phyloP scores from a whole-genome alignment of 345 rosid species.

The Lenwebbia sp. region DNA sequence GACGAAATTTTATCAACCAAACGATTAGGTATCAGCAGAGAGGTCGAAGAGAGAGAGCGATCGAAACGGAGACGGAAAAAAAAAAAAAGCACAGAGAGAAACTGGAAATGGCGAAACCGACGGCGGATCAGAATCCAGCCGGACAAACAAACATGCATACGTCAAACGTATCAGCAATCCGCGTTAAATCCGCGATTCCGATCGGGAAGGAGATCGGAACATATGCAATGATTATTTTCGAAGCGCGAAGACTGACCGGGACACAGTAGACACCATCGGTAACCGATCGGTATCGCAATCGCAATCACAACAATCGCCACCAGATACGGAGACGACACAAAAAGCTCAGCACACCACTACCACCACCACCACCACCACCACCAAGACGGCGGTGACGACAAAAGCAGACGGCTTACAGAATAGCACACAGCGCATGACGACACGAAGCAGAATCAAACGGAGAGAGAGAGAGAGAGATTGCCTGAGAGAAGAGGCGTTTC shows the following conservation, averaged over 20 bases:
- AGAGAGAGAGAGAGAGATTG: not conserved
- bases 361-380: not conserved
- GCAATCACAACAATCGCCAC: fast-evolving
- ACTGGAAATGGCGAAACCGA: not conserved
- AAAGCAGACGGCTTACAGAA: no score
- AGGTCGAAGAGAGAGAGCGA: no score
- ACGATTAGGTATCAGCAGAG: not conserved
- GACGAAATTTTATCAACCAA: not conserved
- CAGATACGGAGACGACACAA: not conserved
- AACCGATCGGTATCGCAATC: not conserved
- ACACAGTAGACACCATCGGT: not conserved
- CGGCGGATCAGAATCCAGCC: not conserved
- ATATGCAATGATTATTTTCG: not conserved
- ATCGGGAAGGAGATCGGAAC: not conserved
- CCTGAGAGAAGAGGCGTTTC: not conserved
- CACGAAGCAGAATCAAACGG: not conserved
- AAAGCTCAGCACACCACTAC: not conserved
- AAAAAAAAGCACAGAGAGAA: not conserved
- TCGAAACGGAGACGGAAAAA: not conserved
- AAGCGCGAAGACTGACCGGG: not conserved
- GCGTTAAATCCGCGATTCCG: not conserved
- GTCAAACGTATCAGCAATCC: not conserved
- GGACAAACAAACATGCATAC: not conserved
- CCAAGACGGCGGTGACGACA: not conserved
- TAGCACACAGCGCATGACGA: not conserved